Evolutionary conservation across 192 early-diverging fungal genomes (phyloP).

Genomic region (Coemansia sp.): DNA sequence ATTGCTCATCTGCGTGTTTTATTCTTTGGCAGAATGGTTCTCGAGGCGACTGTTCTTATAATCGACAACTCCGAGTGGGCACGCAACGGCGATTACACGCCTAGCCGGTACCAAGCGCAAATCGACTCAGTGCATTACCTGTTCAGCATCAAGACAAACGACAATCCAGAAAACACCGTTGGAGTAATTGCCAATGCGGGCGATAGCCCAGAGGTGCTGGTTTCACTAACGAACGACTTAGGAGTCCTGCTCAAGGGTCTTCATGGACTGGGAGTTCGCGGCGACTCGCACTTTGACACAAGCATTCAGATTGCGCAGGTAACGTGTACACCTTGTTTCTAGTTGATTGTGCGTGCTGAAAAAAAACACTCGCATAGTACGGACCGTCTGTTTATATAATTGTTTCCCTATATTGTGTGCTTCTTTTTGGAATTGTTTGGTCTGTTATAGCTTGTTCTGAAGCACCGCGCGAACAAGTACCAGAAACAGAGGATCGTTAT

Average conservation of each 20-base stretch:
- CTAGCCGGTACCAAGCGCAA: conserved; percentile 90
- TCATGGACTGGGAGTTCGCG: conserved; percentile 76
- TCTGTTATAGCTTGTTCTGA: conserved; percentile 70
- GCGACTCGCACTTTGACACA: conserved; percentile 72
- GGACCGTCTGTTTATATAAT: too few relatives aligned
- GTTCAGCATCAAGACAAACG: conserved; percentile 86
- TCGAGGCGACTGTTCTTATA: conserved; percentile 90
- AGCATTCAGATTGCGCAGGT: conserved; percentile 96
- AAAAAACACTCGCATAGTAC: too few relatives aligned
- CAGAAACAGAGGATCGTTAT: conserved; percentile 92
- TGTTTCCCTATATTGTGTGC: too few relatives aligned
- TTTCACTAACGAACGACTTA: conserved; percentile 85
- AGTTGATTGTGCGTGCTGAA: too few relatives aligned
- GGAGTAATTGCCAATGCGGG: conserved; percentile 94
- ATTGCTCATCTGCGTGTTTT: conserved; percentile 6
- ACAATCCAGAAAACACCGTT: conserved; percentile 95
- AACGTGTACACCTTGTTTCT: conserved; percentile 20
- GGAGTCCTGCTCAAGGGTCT: conserved; percentile 88
- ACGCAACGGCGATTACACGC: conserved; percentile 97
- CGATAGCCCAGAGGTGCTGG: conserved; percentile 91
- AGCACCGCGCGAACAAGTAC: conserved; percentile 96
- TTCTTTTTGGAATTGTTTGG: conserved; percentile 2
- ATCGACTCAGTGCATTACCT: conserved; percentile 89
- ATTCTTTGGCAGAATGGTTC: conserved; percentile 73
- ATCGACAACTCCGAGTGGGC: conserved; percentile 99